These are phyloP conservation scores for Parafenestella ontariensis DNA, from an alignment of 2,329 filamentous ascomycete species.

Conservation along the genomic window DNA sequence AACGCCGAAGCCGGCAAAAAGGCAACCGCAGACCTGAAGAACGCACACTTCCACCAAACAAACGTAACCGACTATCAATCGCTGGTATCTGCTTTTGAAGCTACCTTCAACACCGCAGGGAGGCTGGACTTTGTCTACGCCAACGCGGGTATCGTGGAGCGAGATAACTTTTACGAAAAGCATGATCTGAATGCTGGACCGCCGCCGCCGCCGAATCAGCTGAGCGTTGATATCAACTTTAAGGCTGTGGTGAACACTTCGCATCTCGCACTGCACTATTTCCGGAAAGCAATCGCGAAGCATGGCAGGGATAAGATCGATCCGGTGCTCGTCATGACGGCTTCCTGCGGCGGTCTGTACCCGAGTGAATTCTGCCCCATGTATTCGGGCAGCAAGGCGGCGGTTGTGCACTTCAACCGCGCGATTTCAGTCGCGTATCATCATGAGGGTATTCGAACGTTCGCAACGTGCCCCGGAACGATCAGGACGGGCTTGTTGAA, in stretches of 20 bases:
- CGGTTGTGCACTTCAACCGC: conserved; percentile 51
- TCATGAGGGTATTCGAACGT: conserved; percentile 49
- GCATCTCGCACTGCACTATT: conserved; percentile 54
- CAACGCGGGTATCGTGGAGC: conserved; percentile 57
- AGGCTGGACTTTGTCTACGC: conserved; percentile 59
- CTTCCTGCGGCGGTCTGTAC: conserved; percentile 50
- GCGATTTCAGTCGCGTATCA: conserved; percentile 46
- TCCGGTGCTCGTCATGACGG: conserved; percentile 46
- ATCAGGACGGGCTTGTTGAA: conserved; percentile 48
- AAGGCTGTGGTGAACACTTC: conserved; percentile 49
- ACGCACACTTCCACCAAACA: conserved; percentile 49
- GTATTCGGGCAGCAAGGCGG: conserved; percentile 42
- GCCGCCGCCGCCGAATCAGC: conserved; percentile 41
- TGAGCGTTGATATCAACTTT: conserved; percentile 48
- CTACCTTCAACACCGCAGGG: conserved; percentile 43
- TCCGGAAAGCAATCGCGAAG: conserved; percentile 31
- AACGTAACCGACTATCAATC: conserved; percentile 49
- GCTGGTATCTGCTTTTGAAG: conserved; percentile 48
- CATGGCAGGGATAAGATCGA: conserved; percentile 25
- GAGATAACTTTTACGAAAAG: conserved; percentile 50
- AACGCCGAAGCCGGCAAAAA: conserved; percentile 46
- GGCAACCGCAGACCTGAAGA: conserved; percentile 30
- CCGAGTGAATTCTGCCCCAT: conserved; percentile 43
- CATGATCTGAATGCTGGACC: conserved; percentile 34
- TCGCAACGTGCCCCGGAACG: conserved; percentile 49